Conservation (phyloP, 2,329 filamentous ascomycete species). For the Fusarium lyarnte region DNA sequence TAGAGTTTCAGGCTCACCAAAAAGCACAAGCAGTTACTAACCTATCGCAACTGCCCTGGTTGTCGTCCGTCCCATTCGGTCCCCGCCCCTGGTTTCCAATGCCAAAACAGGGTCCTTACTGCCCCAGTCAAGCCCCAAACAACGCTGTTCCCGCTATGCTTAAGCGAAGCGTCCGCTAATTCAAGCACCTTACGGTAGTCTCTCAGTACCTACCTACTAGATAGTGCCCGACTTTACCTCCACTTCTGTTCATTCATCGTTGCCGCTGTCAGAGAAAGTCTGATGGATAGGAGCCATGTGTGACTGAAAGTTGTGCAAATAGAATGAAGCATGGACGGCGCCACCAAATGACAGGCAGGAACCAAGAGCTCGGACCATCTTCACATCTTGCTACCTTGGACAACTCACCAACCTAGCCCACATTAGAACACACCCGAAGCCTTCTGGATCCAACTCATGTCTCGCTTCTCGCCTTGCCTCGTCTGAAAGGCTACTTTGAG, state of each 20-base stretch:
- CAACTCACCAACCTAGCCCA: conserved; percentile 12
- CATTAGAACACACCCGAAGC: conserved; percentile 16
- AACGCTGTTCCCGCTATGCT: conserved; percentile 39
- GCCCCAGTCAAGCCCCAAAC: conserved; percentile 39
- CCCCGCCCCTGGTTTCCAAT: background rate
- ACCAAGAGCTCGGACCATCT: conserved; percentile 23
- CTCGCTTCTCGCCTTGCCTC: conserved; percentile 13
- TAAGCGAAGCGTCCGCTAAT: conserved; percentile 42
- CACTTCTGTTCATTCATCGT: background rate
- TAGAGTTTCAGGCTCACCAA: conserved; percentile 43
- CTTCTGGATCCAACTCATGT: background rate
- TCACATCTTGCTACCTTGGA: background rate
- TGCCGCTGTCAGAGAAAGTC: background rate
- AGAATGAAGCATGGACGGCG: conserved; percentile 15
- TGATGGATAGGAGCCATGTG: conserved; percentile 6
- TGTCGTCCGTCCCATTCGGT: conserved; percentile 29
- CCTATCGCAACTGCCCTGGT: conserved; percentile 36
- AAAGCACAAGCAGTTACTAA: conserved; percentile 25
- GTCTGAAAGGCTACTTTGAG: conserved; percentile 5
- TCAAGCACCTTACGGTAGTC: conserved; percentile 11
- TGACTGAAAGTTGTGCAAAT: conserved; percentile 7
- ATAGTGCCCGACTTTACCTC: background rate
- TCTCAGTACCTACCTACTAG: background rate
- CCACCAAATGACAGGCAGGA: conserved; percentile 19
- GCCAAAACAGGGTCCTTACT: background rate